Evolutionary conservation across 768 basidiomycete species (phyloP), one percentile per base, ranked within the genome.

Genomic region (Termitomyces sp.): DNA sequence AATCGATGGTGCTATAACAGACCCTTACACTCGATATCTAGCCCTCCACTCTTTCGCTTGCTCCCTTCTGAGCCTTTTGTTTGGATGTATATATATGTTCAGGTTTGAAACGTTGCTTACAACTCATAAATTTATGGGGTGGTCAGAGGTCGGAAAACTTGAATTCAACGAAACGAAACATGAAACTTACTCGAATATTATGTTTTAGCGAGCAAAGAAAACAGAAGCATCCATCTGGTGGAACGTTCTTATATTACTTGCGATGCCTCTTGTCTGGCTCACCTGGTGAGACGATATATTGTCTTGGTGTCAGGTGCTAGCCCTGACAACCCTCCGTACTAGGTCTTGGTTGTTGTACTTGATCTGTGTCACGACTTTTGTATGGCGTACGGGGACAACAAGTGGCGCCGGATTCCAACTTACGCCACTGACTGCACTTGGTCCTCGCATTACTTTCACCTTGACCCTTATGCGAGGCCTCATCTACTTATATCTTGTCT

Each of bases 291-390:
- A 57, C 5, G 1, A 44, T 30, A 26, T 26, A 33, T 4, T 3
- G 32, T 20, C 23, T 14, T 16, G 16, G 38, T 40, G 23, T 23
- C 23, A 2, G 14, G 38, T 35, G 4, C 9, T 20, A 0, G 14
- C 26, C 1, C 35, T 41, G 47, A 36, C 3, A 23, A 23, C 23
- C 2, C 1, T 23, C 23, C 23, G 23, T 12, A 12, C 48, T 12
- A 85, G 84, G 84, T 84, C 89, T 0, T 85, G 90, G 79, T 73
- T 88, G 8, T 75, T 83, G 51, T 90, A 90, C 70, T 69, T 86
- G 62, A 66, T 76, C 4, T 75, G 85, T 16, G 85, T 90, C 62
- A 75, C 88, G 33, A 78, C 83, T 4, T 90, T 82, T 61, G 82
- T 89, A 52, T 91, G 89, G 89, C 81, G 86, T 47, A 83, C 83